Evolutionary conservation across 2,329 filamentous ascomycete genomes (phyloP).

Genomic region (Colletotrichum chlorophyti): DNA sequence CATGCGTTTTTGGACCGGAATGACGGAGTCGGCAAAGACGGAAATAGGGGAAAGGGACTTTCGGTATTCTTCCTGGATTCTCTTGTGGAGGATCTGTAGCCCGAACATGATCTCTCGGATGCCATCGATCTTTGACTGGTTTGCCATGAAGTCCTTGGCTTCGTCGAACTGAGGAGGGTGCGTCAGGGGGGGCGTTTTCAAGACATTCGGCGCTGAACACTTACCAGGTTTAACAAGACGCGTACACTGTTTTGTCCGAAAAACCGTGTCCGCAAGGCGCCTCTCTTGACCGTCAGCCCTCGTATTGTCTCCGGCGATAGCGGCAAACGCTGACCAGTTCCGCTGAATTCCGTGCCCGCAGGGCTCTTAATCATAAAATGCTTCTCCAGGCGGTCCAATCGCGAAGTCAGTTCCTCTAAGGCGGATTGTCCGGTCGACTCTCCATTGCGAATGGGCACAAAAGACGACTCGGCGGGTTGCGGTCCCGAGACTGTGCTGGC

Average conservation of each 20-base stretch:
- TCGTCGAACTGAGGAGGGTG: conserved; percentile 54
- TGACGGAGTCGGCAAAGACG: conserved; percentile 65
- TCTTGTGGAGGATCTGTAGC: conserved; percentile 54
- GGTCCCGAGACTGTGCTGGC: conserved; percentile 11
- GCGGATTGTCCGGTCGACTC: conserved; percentile 41
- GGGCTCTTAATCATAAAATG: conserved; percentile 52
- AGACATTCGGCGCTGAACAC: conserved; percentile 29
- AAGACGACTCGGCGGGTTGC: conserved; percentile 2
- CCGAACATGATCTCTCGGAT: conserved; percentile 51
- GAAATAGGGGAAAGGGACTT: conserved; percentile 57
- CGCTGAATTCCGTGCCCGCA: conserved; percentile 43
- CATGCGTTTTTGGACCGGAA: conserved; percentile 64
- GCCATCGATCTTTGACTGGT: conserved; percentile 46
- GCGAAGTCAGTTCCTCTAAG: conserved; percentile 54
- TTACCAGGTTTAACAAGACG: conserved; percentile 60
- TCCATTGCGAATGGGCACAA: conserved; percentile 33
- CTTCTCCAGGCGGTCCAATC: conserved; percentile 62
- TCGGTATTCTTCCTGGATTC: conserved; percentile 54
- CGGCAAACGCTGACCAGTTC: conserved; percentile 39
- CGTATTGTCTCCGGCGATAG: conserved; percentile 52
- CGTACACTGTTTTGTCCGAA: conserved; percentile 61
- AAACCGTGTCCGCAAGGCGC: conserved; percentile 53
- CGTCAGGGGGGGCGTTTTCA: conserved; percentile 22
- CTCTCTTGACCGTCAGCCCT: conserved; percentile 56
- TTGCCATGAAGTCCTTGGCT: conserved; percentile 57